phyloP scores from a whole-genome alignment of 1,284 basidiomycete species.

The Pholiota adiposa region DNA sequence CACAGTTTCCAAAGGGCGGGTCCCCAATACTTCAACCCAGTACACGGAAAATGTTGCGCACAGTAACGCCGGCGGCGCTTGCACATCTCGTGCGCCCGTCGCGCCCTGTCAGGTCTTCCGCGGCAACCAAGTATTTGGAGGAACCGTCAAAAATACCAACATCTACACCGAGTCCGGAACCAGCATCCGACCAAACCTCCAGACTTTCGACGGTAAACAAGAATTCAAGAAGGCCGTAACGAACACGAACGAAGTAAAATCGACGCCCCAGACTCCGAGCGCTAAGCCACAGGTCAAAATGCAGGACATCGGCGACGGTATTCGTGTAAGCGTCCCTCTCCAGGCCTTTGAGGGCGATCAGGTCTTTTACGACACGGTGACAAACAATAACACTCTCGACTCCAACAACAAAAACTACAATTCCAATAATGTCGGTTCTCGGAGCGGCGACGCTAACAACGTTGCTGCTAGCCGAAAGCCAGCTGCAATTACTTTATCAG shows the following conservation, averaged over 20 bases:
- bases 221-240: not conserved
- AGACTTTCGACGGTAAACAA: not conserved
- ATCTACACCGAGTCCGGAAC: not conserved
- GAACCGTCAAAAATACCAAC: not conserved
- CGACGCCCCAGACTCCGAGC: too few species aligned
- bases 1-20: too few species aligned
- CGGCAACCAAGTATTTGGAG: not conserved
- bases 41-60: too few species aligned
- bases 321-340: not conserved
- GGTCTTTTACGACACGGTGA: not conserved
- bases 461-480: too few species aligned
- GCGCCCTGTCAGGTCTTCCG: not conserved
- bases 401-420: too few species aligned
- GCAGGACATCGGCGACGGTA: not conserved
- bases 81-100: not conserved
- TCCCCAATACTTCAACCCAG: too few species aligned
- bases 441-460: too few species aligned
- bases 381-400: too few species aligned
- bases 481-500: too few species aligned
- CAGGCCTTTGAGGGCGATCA: not conserved
- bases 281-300: not conserved
- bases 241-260: not conserved
- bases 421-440: too few species aligned
- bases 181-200: not conserved
- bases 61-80: too few species aligned